phyloP scores from a whole-genome alignment of 495 filamentous ascomycete species.

The Penicillium bovifimosum region DNA sequence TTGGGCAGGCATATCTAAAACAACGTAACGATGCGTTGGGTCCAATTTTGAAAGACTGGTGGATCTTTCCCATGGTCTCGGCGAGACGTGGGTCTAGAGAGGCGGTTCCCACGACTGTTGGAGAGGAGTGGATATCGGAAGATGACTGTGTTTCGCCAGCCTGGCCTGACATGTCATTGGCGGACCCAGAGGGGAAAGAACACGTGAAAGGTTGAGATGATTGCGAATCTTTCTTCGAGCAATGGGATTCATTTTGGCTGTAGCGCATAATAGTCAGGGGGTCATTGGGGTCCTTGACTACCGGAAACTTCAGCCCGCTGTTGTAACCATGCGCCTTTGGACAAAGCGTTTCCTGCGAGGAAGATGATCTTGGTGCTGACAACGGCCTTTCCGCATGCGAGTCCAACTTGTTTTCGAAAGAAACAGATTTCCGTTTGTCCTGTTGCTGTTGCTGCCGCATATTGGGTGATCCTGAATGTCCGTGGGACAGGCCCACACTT shows the following conservation, averaged over 20 bases:
- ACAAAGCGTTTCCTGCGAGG: conserved; percentile 27
- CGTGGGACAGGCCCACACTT: background rate
- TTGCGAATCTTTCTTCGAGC: conserved; percentile 34
- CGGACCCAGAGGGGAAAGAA: conserved; percentile 12
- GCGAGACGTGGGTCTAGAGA: conserved; percentile 19
- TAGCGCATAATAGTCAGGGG: conserved; percentile 58
- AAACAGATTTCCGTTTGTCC: background rate
- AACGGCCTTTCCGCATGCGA: background rate
- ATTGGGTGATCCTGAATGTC: background rate
- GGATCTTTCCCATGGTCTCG: conserved; percentile 20
- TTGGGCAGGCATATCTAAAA: conserved; percentile 25
- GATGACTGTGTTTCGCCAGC: conserved; percentile 8
- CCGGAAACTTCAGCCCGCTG: conserved; percentile 55
- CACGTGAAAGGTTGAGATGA: conserved; percentile 15
- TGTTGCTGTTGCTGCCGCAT: background rate
- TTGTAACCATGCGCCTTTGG: conserved; percentile 23
- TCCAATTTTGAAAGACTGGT: conserved; percentile 29
- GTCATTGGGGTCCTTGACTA: conserved; percentile 75
- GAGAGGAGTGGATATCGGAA: conserved; percentile 20
- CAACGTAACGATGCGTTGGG: conserved; percentile 16
- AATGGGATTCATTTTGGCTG: conserved; percentile 55
- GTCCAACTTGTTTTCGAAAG: background rate
- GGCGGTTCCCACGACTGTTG: conserved; percentile 9
- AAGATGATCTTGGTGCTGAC: conserved; percentile 21
- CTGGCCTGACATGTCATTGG: conserved; percentile 4